Conservation (phyloP, 176 grass and related monocot species). For the Puccinellia tenuiflora region DNA sequence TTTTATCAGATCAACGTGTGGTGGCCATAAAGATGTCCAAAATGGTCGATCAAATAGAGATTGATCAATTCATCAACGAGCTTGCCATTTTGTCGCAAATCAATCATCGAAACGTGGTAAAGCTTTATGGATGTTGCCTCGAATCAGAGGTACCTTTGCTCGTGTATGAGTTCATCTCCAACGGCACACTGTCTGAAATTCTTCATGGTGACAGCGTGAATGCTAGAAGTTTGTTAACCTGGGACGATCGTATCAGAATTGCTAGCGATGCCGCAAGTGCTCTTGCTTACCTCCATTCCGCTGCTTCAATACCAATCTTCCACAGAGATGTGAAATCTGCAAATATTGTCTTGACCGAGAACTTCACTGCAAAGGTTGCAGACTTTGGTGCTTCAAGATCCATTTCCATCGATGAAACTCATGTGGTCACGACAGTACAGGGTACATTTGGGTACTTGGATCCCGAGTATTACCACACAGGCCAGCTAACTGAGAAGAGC, state of each 20-base stretch:
- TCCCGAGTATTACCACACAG: neutral
- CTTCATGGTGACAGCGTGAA: neutral
- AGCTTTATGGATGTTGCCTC: no score
- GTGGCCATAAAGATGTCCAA: neutral
- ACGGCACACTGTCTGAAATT: neutral
- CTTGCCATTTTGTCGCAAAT: neutral
- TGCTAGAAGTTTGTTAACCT: neutral
- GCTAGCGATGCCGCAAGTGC: neutral
- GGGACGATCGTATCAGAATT: neutral
- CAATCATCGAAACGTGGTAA: neutral
- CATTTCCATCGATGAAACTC: neutral
- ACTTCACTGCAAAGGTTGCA: neutral
- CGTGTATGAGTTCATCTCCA: neutral
- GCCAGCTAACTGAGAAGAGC: neutral
- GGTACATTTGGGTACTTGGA: neutral
- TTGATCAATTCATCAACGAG: neutral
- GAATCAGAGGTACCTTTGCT: no score
- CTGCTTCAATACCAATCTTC: neutral
- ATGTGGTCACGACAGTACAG: neutral
- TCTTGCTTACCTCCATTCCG: neutral
- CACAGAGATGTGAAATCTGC: conserved; percentile 2
- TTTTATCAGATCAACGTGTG: neutral
- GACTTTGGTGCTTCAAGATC: neutral
- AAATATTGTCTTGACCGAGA: neutral
- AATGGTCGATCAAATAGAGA: neutral